Evolutionary conservation across 2,329 filamentous ascomycete species (phyloP), one percentile per base, ranked within the genome.

Genomic region (Penicillium corylophilum): DNA sequence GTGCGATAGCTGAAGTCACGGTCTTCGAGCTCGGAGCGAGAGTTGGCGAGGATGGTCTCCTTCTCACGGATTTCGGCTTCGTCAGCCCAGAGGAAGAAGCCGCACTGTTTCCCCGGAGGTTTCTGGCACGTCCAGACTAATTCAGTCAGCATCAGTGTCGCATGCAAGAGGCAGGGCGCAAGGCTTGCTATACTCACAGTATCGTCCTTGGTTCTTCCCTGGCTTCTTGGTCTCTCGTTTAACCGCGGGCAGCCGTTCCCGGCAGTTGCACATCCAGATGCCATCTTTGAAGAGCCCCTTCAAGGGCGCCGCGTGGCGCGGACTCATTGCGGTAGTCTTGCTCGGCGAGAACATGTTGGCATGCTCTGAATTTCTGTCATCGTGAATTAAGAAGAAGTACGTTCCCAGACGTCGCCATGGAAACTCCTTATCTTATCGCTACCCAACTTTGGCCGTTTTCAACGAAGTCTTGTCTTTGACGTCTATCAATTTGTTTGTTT

Each of bases 11-110:
- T 28, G 22, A 48, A 29, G n/a, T 50, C 18, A 3, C 39, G 50
- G 7, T 54, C 46, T 13, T 59, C 51, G 3, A 72, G 67, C 59
- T 83, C 80, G 2, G 74, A 76, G 46, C 72, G 69, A 22, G 77
- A 76, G 56, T 80, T 81, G 54, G 70, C 75, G 54, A 80, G 62
- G 5, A 82, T 67, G 20, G 75, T 74, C 10, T 67, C 68, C 52
- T 77, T 75, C 64, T 82, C 79, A 18, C 83, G 72, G n/a, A 70
- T 56, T 56, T 79, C 75, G 13, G 83, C 83, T 48, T 84, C 80
- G 48, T 79, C 76, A 13, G 79, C 75, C 83, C 82, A 86, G 0
- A 86, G 72, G 51, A 85, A 86, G 71, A 86, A 85, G 5, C 71
- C 73, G 62, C 83, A 86, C 36, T 75, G 71, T 41, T 76, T 69